A percentile compares a stretch with the other conserved stretches of the same genome.
Conservation (phyloP, 495 filamentous ascomycete species). For the Chlorociboria aeruginascens region DNA sequence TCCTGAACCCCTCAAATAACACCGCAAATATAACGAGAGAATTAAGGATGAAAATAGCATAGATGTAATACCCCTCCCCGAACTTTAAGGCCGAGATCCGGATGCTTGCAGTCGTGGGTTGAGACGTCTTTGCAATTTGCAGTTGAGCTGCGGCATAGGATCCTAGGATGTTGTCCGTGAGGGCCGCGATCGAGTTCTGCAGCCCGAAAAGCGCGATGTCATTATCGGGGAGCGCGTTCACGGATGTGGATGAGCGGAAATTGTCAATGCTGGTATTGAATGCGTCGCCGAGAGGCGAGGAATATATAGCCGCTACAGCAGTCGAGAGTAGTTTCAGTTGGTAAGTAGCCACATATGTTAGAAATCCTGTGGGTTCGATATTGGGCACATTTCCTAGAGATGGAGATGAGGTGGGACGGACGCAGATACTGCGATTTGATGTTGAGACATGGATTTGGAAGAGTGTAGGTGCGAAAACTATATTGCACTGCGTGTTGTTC, state of each 20-base stretch:
- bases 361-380: constrained; percentile 23
- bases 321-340: constrained; percentile 23
- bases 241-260: constrained; percentile 10
- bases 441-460: constrained; percentile 25
- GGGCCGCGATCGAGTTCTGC: constrained; percentile 21
- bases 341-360: constrained; percentile 18
- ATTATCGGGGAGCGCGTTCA: constrained; percentile 1
- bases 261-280: constrained; percentile 23
- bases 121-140: constrained; percentile 11
- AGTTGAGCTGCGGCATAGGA: constrained; percentile 24
- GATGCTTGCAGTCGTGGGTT: background rate
- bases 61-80: background rate
- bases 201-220: constrained; percentile 22
- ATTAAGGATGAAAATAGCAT: background rate
- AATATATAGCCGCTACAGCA: constrained; percentile 24
- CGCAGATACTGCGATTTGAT: constrained; percentile 11
- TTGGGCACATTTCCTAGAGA: background rate
- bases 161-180: constrained; percentile 26
- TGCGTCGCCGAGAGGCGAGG: constrained; percentile 22
- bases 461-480: constrained; percentile 20
- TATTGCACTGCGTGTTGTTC: constrained; percentile 23
- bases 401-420: constrained; percentile 3
- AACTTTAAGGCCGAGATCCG: background rate
- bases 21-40: background rate
- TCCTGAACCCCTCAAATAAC: background rate